Evolutionary conservation across 2,329 filamentous ascomycete species (phyloP).

Genomic region (Trichoderma sp.): DNA sequence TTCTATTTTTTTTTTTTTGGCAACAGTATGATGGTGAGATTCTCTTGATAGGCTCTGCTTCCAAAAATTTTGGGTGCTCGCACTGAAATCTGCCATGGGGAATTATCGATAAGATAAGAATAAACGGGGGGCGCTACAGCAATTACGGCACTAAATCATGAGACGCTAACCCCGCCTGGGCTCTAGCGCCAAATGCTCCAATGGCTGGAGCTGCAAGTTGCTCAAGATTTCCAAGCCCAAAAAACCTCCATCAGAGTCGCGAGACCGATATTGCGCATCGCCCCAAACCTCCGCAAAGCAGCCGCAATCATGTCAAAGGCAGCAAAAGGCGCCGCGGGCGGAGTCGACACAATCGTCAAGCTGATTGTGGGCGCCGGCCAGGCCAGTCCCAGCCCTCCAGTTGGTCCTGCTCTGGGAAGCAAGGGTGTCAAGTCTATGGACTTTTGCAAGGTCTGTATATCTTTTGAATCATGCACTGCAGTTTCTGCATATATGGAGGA

Average conservation of each 20-base stretch:
- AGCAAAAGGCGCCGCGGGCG: constrained; percentile 42
- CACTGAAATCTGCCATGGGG: constrained; percentile 27
- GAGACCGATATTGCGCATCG: constrained; percentile 13
- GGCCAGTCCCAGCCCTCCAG: constrained; percentile 90
- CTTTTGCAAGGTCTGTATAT: constrained; percentile 82
- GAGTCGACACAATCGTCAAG: constrained; percentile 80
- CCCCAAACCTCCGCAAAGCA: constrained; percentile 26
- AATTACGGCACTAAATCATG: neutral
- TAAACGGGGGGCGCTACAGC: constrained; percentile 1
- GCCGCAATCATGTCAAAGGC: constrained; percentile 54
- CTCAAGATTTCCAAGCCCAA: constrained; percentile 30
- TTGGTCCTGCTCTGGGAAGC: constrained; percentile 92
- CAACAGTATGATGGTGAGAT: neutral
- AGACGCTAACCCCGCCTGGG: constrained; percentile 18
- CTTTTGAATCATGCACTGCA: too few species aligned
- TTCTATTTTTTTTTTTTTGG: neutral
- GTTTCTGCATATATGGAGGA: neutral
- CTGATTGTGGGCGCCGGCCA: constrained; percentile 96
- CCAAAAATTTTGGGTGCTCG: constrained; percentile 32
- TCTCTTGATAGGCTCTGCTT: constrained; percentile 14
- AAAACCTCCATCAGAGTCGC: constrained; percentile 24
- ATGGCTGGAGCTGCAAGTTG: neutral
- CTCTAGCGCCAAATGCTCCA: neutral
- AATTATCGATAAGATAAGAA: constrained; percentile 23
- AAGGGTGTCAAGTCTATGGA: constrained; percentile 99